A percentile compares a stretch with the other conserved stretches of the same genome.
Evolutionary conservation across 2,329 filamentous ascomycete genomes (phyloP).

Genomic region (Thelonectria blattea): DNA sequence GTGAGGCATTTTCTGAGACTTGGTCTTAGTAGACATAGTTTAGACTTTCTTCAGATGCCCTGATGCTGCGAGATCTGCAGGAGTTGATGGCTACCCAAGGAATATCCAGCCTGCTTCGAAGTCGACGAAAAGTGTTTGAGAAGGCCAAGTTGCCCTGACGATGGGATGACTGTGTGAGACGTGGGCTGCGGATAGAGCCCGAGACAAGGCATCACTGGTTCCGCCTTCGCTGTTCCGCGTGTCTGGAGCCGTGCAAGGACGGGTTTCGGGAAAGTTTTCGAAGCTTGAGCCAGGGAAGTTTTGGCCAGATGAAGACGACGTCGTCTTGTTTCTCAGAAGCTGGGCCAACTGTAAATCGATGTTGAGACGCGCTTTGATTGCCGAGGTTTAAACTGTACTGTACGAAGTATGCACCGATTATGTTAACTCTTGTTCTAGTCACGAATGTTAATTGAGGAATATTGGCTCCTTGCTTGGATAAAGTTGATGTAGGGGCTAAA

Average conservation of each 20-base stretch:
- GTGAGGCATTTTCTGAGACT: constrained; percentile 9
- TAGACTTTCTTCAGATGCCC: constrained; percentile 36
- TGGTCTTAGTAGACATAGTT: constrained; percentile 6
- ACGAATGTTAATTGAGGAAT: not conserved
- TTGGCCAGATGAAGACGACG: not conserved
- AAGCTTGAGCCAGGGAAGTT: constrained; percentile 1
- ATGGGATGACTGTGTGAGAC: not conserved
- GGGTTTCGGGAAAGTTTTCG: constrained; percentile 12
- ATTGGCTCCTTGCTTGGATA: not conserved
- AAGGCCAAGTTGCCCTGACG: constrained; percentile 17
- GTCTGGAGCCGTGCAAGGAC: constrained; percentile 4
- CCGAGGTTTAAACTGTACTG: not conserved
- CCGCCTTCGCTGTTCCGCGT: constrained; percentile 20
- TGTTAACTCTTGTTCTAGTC: not conserved
- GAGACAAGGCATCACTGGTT: constrained; percentile 12
- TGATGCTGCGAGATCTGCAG: constrained; percentile 38
- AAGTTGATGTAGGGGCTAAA: not conserved
- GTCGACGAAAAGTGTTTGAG: constrained; percentile 38
- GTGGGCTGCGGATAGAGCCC: constrained; percentile 7
- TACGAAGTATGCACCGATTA: not conserved
- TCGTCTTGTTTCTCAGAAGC: constrained; percentile 3
- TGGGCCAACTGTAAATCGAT: constrained; percentile 14
- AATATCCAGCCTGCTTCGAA: constrained; percentile 17
- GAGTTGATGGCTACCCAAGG: constrained; percentile 41
- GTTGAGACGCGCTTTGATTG: constrained; percentile 5